Evolutionary conservation across 2,329 filamentous ascomycete genomes (phyloP).

Genomic region (Fusarium xyrophilum): DNA sequence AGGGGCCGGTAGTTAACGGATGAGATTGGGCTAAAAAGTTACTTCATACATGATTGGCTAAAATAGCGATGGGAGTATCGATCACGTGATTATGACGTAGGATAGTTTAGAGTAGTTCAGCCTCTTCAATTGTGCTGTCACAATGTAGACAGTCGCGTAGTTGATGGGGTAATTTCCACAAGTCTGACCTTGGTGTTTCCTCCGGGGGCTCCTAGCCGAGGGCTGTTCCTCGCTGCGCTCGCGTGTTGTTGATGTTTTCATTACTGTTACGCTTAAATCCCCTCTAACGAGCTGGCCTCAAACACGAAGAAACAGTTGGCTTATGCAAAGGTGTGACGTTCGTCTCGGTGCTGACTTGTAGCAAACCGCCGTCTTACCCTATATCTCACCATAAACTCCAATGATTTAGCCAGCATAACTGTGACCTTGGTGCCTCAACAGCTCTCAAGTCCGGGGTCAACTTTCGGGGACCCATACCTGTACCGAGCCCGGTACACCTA

Average conservation of each 20-base stretch:
- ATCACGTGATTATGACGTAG: slow-evolving; percentile 3
- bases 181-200: background rate
- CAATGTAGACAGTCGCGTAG: background rate
- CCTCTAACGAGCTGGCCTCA: background rate
- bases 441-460: no score
- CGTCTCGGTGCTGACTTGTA: background rate
- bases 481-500: no score
- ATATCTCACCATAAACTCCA: rapidly evolving
- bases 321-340: no score
- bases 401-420: background rate
- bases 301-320: rapidly evolving
- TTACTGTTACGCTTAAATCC: background rate
- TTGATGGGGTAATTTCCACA: background rate
- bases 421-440: no score
- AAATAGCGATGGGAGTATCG: background rate
- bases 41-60: background rate
- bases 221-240: background rate
- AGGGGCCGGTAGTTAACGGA: slow-evolving; percentile 4
- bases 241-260: background rate
- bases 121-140: background rate
- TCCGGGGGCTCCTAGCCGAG: background rate
- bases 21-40: background rate
- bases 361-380: background rate
- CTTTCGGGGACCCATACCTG: no score
- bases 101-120: slow-evolving; percentile 3